phyloP scores from a whole-genome alignment of 345 rosid genomes.

The Zanthoxylum bungeanum region DNA sequence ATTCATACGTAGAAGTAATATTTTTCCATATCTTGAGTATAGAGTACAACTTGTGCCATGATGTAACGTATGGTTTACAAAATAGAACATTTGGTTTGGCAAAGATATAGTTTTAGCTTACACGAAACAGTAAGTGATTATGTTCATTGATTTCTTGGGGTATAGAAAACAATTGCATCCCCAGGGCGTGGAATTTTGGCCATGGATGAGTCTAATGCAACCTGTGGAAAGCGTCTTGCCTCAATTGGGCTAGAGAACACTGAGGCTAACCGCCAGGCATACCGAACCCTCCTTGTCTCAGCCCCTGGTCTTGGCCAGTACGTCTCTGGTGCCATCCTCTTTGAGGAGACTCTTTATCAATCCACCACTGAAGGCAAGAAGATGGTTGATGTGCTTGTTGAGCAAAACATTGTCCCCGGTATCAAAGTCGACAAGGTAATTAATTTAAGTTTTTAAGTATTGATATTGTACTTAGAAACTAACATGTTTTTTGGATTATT shows the following conservation, averaged over 20 bases:
- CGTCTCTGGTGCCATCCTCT: slow-evolving; percentile 90
- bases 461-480: not conserved
- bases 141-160: not conserved
- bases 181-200: slow-evolving; percentile 99
- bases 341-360: slow-evolving; percentile 97
- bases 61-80: not conserved
- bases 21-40: too few relatives aligned
- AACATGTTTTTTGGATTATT: slow-evolving; percentile 5
- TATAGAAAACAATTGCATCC: slow-evolving; percentile 86
- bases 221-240: slow-evolving; percentile 93
- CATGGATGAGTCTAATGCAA: slow-evolving; percentile 97
- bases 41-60: not conserved
- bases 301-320: slow-evolving; percentile 83
- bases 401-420: slow-evolving; percentile 93
- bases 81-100: too few relatives aligned
- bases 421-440: slow-evolving; percentile 96
- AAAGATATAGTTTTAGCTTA: not conserved
- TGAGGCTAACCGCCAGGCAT: slow-evolving; percentile 96
- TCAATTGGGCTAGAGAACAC: slow-evolving; percentile 97
- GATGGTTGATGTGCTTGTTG: slow-evolving; percentile 86
- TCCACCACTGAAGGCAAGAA: slow-evolving; percentile 82
- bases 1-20: not conserved
- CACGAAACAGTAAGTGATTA: not conserved
- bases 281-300: slow-evolving; percentile 77
- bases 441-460: slow-evolving; percentile 15